Percentiles rank a stretch among this genome's conserved stretches.
These are phyloP conservation scores for Pulveroboletus sp. DNA, from an alignment of 768 basidiomycete genomes.

Conservation along the genomic window DNA sequence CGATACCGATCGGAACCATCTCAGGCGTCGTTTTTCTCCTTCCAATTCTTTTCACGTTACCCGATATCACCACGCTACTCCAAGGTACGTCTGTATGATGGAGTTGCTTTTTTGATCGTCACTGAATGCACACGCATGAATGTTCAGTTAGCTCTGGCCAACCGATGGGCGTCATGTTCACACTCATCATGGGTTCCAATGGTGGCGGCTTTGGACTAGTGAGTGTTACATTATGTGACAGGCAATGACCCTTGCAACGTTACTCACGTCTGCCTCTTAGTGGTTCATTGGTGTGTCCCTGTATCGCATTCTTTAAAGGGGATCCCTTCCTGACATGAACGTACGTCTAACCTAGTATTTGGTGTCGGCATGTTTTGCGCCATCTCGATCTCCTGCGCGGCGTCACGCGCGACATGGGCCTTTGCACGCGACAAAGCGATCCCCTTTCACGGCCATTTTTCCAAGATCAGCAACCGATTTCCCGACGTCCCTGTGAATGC, in stretches of 20 bases:
- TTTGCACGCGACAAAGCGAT: conserved; percentile 66
- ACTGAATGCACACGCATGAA: conserved; percentile 1
- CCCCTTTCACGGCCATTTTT: conserved; percentile 47
- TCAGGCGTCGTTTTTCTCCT: conserved; percentile 53
- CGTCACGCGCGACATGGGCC: conserved; percentile 67
- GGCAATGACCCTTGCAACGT: neutral
- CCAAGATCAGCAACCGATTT: conserved; percentile 37
- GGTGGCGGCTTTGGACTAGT: conserved; percentile 62
- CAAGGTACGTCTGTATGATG: conserved; percentile 34
- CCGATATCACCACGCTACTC: conserved; percentile 49
- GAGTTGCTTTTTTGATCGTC: neutral
- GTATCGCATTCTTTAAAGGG: too few relatives aligned
- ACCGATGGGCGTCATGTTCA: conserved; percentile 59
- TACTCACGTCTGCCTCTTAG: conserved; percentile 11
- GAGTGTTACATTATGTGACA: conserved; percentile 14
- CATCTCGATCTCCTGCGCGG: conserved; percentile 61
- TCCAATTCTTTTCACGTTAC: conserved; percentile 61
- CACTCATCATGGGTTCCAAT: conserved; percentile 55
- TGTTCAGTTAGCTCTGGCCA: conserved; percentile 53
- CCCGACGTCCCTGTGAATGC: conserved; percentile 56
- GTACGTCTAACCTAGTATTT: conserved; percentile 36
- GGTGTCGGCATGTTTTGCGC: conserved; percentile 56
- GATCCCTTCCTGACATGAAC: neutral
- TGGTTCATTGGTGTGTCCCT: conserved; percentile 40
- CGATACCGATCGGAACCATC: conserved; percentile 48